A percentile compares a stretch with the other conserved stretches of the same genome.
Evolutionary conservation across 2,329 filamentous ascomycete genomes (phyloP).

Genomic region (Helicocarpus griseus): DNA sequence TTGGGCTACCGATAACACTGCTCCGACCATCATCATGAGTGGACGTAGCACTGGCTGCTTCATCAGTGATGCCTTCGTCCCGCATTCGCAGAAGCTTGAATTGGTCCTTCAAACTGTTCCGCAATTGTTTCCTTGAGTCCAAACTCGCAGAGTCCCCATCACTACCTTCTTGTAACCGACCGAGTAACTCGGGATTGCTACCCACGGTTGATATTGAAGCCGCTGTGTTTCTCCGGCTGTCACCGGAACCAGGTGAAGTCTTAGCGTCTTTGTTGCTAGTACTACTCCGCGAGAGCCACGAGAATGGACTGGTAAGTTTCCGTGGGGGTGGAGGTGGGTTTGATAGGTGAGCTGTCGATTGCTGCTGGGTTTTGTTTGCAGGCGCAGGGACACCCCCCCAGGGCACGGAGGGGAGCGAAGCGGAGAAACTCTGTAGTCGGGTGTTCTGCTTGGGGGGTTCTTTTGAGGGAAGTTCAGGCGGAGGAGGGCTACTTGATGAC

Average conservation of each 20-base stretch:
- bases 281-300: conserved; percentile 67
- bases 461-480: conserved; percentile 25
- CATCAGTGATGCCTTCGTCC: conserved; percentile 57
- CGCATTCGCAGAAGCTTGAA: conserved; percentile 69
- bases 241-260: conserved; percentile 44
- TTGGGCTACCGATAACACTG: conserved; percentile 39
- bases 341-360: conserved; percentile 28
- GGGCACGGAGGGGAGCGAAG: conserved; percentile 60
- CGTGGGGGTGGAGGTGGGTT: conserved; percentile 38
- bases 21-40: conserved; percentile 33
- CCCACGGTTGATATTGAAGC: conserved; percentile 69
- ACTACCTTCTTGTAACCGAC: conserved; percentile 58
- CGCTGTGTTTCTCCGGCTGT: conserved; percentile 59
- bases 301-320: conserved; percentile 80
- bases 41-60: conserved; percentile 42
- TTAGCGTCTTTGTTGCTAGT: conserved; percentile 45
- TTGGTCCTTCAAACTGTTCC: conserved; percentile 63
- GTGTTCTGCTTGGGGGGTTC: conserved; percentile 25
- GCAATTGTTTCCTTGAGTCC: conserved; percentile 38
- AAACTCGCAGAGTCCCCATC: conserved; percentile 46
- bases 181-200: conserved; percentile 72
- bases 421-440: conserved; percentile 52
- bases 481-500: conserved; percentile 17
- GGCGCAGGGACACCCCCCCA: conserved; percentile 60
- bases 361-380: conserved; percentile 23